Evolutionary conservation across 768 basidiomycete genomes (phyloP).

Genomic region (Trametes gibbosa): DNA sequence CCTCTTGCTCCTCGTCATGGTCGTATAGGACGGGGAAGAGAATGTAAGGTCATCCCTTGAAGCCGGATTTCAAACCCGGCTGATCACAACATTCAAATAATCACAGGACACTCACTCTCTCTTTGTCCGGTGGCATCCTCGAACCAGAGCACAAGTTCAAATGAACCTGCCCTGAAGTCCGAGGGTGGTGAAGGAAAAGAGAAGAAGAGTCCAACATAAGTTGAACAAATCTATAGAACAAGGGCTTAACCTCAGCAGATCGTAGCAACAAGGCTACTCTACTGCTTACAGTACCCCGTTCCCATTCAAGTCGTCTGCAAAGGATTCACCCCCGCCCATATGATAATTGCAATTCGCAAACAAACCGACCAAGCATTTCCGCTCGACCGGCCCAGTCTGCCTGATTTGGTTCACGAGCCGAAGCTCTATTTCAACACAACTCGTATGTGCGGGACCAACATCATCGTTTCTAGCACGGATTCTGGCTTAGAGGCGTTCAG

Average conservation of each 20-base stretch:
- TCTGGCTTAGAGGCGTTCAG: constrained; percentile 84
- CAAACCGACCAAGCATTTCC: constrained; percentile 55
- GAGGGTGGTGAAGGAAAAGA: constrained; percentile 24
- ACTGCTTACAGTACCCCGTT: constrained; percentile 74
- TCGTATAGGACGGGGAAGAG: constrained; percentile 93
- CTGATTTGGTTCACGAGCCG: constrained; percentile 68
- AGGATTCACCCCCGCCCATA: constrained; percentile 72
- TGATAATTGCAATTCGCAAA: constrained; percentile 59
- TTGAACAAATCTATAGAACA: constrained; percentile 70
- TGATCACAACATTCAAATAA: neutral
- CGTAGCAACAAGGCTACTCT: constrained; percentile 79
- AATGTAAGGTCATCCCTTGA: constrained; percentile 65
- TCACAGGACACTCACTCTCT: neutral
- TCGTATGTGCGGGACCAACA: constrained; percentile 66
- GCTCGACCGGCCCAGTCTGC: constrained; percentile 43
- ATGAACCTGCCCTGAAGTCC: constrained; percentile 43
- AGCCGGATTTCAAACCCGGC: neutral
- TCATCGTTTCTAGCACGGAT: constrained; percentile 76
- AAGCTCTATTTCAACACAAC: constrained; percentile 65
- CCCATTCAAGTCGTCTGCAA: constrained; percentile 78
- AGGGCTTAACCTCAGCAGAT: constrained; percentile 75
- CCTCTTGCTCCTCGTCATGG: constrained; percentile 80
- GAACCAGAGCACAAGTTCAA: constrained; percentile 20
- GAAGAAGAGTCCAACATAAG: constrained; percentile 41
- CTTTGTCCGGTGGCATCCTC: constrained; percentile 1